Evolutionary conservation across 2,329 filamentous ascomycete species (phyloP), one percentile per base, ranked within the genome.

Genomic region (Zasmidium citrigriseum): DNA sequence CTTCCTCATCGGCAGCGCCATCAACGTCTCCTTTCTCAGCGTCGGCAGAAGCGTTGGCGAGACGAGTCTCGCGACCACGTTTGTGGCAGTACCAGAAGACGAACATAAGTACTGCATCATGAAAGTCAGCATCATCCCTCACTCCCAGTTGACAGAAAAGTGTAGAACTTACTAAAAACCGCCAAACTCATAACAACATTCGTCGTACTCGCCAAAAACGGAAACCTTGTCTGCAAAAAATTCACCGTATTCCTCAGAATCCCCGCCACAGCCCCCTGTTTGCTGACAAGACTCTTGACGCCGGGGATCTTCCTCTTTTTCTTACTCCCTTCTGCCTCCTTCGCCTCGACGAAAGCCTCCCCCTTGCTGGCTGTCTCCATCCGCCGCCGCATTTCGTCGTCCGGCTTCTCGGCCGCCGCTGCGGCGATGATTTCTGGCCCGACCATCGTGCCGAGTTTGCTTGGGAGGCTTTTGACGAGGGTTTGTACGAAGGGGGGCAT

Each of bases 1-100:
- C 62, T 11, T 62, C 59, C 7, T 52, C 61, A 9, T 63, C 64
- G 11, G 51, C 55, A 2, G 58, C 55, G 16, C 64, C 59, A 10
- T 52, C 58, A 9, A 58, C 57, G 29, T 59, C 58, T 29, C 52
- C 61, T 21, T 29, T 55, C 1, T 41, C 55, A 14, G 58, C 65
- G n/a, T 46, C 58, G n/a, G 57, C 55, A 3, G 51, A 60, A 22
- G 49, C 58, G 18, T 64, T 63, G 2, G 68, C 88, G 12, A 98
- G 83, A 52, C 95, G 85, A 5, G 87, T 87, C 77, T 99, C 93
- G 46, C 86, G 86, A 41, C 95, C 95, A 54, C 95, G 89, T 79
- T 98, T 98, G 77, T 98, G 89, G 77, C 93, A 98, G 77, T 98
- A 99, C 93, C 93, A 99, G 68, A 98, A 87, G 46, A 96, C 91